Base-by-base conservation (phyloP, 495 filamentous ascomycete genomes). In the Aspergillus affinis region DNA sequence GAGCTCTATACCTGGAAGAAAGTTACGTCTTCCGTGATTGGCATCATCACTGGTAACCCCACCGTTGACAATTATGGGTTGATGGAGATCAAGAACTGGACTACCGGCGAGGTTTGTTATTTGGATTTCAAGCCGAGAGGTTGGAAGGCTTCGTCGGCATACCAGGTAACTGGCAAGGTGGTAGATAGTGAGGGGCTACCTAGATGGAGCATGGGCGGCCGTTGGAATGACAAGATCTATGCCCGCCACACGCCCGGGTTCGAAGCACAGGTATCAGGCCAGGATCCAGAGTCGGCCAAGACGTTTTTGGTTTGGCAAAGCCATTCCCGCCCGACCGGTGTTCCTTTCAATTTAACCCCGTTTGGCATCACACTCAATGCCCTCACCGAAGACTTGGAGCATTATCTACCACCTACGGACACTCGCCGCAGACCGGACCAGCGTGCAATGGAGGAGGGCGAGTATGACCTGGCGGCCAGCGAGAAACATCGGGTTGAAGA, bases 1-100 rank as follows among this genome's bases (percentile, higher is more conserved):
- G 94, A 98, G 64, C 79, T 97, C 6, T 98, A 95, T 74, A 97
- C 93, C 2, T 98, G 94, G 94, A 98, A 97, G 78, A 98, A 98
- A 72, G 92, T 97, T 46, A 98, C 91, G 4, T 95, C 93, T 15
- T 94, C 92, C n/a, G 94, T 98, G 3, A 86, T 98, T 29, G 94
- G 94, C 58, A 98, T 98, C 71, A 97, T 98, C 65, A 98, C 93
- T 0, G 95, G 95, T 23, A 93, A 89, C 58, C 94, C 94, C 6
- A 91, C 90, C 0, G 92, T 98, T n/a, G 95, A 98, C 76, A 97
- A 98, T 72, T 98, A 98, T 69, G 94, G 94, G 30, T 82, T 90
- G 4, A 97, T 98, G 90, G 92, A 97, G 72, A 88, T 98, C 76
- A 94, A 90, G 75, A 98, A 98, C 74, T 91, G 88, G 86, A 96